phyloP scores from a whole-genome alignment of 768 basidiomycete species.

The Pleurotus salmoneostramineus region DNA sequence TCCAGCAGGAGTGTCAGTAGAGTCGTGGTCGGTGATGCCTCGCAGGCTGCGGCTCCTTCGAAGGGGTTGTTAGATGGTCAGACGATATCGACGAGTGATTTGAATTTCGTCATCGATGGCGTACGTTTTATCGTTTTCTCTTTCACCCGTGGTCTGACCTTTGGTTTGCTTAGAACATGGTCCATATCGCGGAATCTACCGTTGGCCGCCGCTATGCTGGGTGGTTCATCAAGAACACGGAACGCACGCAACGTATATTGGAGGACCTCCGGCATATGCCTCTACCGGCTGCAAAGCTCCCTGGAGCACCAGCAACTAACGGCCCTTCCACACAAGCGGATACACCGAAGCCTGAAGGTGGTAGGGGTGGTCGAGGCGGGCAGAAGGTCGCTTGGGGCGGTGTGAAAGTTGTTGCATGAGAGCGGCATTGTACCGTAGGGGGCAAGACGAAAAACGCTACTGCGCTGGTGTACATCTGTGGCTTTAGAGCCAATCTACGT shows the following conservation, averaged over 20 bases:
- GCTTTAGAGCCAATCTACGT: too few relatives aligned
- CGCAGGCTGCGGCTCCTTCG: neutral
- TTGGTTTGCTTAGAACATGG: conserved; percentile 69
- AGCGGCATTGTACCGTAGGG: neutral
- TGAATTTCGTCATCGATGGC: conserved; percentile 94
- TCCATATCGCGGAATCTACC: conserved; percentile 93
- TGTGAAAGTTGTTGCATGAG: conserved; percentile 28
- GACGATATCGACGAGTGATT: conserved; percentile 84
- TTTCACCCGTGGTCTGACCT: neutral
- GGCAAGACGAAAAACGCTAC: too few relatives aligned
- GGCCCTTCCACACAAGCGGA: conserved; percentile 16
- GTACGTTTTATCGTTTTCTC: conserved; percentile 37
- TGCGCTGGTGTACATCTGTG: neutral
- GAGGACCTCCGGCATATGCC: conserved; percentile 66
- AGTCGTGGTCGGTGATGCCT: conserved; percentile 43
- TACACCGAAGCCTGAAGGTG: conserved; percentile 16
- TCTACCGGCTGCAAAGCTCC: conserved; percentile 33
- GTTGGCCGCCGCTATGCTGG: conserved; percentile 91
- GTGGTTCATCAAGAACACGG: conserved; percentile 96
- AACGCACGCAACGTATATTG: conserved; percentile 83
- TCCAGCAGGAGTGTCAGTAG: conserved; percentile 75
- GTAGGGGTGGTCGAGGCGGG: conserved; percentile 34
- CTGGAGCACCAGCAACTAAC: conserved; percentile 13
- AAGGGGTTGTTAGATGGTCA: conserved; percentile 77
- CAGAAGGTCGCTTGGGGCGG: conserved; percentile 63